Evolutionary conservation across 1,139 yeast genomes (phyloP), one percentile per base, ranked within the genome.

Genomic region (Yamadazyma membranifaciens): DNA sequence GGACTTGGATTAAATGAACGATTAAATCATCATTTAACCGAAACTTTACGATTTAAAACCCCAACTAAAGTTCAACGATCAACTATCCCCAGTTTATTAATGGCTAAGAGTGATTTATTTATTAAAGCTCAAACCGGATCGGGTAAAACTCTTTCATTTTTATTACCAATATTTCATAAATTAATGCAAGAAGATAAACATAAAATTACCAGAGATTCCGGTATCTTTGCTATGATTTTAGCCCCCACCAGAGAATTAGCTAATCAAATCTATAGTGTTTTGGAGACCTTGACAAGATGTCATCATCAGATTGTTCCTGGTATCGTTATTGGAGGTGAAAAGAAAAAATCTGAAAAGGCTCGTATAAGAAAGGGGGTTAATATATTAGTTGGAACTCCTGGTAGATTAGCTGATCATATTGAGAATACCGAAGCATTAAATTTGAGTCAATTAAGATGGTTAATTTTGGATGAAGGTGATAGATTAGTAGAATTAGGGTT

Each of bases 51-150:
- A 33, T 77, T 87, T 55, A 61, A 68, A 32, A 72, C 80, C 15
- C 98, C 98, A 1, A 92, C 98, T 0, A 80, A 80, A 51, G 88
- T 92, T 48, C 98, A 92, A 63, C 75, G 87, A 49, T 67, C 83
- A 6, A 94, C 87, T 0, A 69, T 91, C n/a, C 96, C 98, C 2
- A 73, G 75, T 37, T 63, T 92, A 43, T 54, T 82, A 2, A 45
- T 58, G 43, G 65, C 73, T 14, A 75, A 80, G 36, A 63, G 73
- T 26, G 97, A 91, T 62, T 66, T 88, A 43, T 85, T 91, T 51
- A 86, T 89, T 38, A 94, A 87, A 56, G 96, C 98, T 0, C 97
- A 89, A 62, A 91, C 98, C 0, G 98, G 98, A 40, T 87, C 96
- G 0, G 98, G 98, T 61, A 91, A 91, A 59, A 89, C 98, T 0